These are phyloP conservation scores for Salix koriyanagi DNA, from an alignment of 345 rosid species.

Conservation along the genomic window DNA sequence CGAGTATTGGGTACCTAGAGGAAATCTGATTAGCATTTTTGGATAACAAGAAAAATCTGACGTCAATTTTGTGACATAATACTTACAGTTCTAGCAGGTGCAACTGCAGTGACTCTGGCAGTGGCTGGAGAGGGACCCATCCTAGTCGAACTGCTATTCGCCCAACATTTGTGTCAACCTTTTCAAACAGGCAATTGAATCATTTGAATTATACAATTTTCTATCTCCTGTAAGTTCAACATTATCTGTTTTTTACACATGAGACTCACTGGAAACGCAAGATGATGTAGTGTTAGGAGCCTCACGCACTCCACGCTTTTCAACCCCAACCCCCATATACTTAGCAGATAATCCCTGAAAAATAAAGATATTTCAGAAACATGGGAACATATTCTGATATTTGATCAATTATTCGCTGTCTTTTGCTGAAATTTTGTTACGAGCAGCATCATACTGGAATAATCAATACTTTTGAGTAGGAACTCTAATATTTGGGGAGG, in stretches of 20 bases:
- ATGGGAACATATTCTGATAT: slow-evolving; percentile 1
- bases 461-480: neutral
- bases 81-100: slow-evolving; percentile 91
- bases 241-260: slow-evolving; percentile 7
- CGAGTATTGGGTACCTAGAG: slow-evolving; percentile 78
- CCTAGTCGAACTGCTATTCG: slow-evolving; percentile 94
- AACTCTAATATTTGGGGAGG: slow-evolving; percentile 1
- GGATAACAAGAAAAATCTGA: neutral
- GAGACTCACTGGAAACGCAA: slow-evolving; percentile 85
- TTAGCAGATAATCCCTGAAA: slow-evolving; percentile 78
- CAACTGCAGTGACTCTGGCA: slow-evolving; percentile 88
- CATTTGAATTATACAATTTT: slow-evolving; percentile 6
- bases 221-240: slow-evolving; percentile 10
- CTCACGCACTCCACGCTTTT: slow-evolving; percentile 97
- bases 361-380: slow-evolving; percentile 16
- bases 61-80: slow-evolving; percentile 8
- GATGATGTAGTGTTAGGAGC: slow-evolving; percentile 83
- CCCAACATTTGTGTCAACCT: slow-evolving; percentile 98
- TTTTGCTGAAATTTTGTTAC: neutral
- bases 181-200: slow-evolving; percentile 20
- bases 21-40: slow-evolving; percentile 23
- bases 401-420: neutral
- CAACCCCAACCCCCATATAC: slow-evolving; percentile 76
- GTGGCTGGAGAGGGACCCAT: slow-evolving; percentile 94
- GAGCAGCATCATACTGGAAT: neutral